Conservation (phyloP, 192 early-diverging fungal genomes). For the Umbelopsis sp. region DNA sequence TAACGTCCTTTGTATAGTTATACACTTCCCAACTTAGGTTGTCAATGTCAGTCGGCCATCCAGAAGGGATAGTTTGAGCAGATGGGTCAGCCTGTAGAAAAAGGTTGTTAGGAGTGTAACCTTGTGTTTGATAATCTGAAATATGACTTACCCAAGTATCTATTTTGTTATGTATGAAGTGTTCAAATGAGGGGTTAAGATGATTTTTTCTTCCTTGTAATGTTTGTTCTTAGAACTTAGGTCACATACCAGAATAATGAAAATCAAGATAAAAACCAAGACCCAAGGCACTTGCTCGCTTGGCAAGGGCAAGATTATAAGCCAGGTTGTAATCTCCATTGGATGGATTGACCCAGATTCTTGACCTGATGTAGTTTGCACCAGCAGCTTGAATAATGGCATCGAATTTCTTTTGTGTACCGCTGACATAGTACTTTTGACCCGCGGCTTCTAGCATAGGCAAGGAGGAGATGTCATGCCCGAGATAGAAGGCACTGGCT, state of each 20-base stretch:
- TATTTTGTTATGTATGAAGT: too few relatives aligned
- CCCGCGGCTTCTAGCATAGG: slow-evolving; percentile 16
- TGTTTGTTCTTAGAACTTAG: background rate
- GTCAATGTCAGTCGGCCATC: slow-evolving; percentile 17
- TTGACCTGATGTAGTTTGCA: slow-evolving; percentile 29
- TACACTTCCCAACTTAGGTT: slow-evolving; percentile 18
- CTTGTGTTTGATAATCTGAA: background rate
- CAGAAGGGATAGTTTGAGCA: slow-evolving; percentile 9
- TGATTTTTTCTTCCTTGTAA: background rate
- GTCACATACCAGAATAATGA: slow-evolving; percentile 28
- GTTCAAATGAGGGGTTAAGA: background rate
- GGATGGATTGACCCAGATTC: slow-evolving; percentile 39
- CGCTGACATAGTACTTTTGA: slow-evolving; percentile 14
- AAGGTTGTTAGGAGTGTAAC: background rate
- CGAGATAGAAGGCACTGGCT: slow-evolving; percentile 5
- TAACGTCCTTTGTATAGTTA: slow-evolving; percentile 8
- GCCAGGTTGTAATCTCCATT: slow-evolving; percentile 33
- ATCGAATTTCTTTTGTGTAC: slow-evolving; percentile 8
- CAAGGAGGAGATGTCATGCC: slow-evolving; percentile 19
- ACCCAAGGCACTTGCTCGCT: slow-evolving; percentile 21
- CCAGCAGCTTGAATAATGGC: slow-evolving; percentile 8
- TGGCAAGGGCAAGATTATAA: slow-evolving; percentile 34
- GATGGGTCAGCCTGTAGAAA: slow-evolving; percentile 5
- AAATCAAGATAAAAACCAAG: slow-evolving; percentile 34
- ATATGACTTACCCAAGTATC: background rate